These are phyloP conservation scores for Capsicum rhomboideum DNA, from an alignment of 257 asterid species.

Conservation along the genomic window DNA sequence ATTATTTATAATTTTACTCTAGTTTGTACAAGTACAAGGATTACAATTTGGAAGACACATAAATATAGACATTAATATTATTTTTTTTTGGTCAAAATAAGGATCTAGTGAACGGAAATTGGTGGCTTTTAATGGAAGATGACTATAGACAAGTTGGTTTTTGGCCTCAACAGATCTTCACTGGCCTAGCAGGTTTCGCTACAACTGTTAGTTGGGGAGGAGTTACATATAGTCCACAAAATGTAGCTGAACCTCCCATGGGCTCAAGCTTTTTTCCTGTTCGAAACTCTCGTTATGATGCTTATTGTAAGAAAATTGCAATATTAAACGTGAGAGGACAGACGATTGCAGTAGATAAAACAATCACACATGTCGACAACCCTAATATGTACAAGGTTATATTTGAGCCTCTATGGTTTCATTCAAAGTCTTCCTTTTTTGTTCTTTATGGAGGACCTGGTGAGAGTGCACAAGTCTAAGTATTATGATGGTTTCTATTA, in stretches of 20 bases:
- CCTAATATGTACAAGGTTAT: background rate
- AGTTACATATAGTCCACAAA: too few relatives aligned
- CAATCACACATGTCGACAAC: background rate
- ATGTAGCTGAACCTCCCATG: too few relatives aligned
- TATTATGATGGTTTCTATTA: too few relatives aligned
- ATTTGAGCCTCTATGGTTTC: background rate
- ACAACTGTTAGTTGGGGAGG: too few relatives aligned
- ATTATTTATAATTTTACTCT: too few relatives aligned
- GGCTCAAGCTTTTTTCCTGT: background rate
- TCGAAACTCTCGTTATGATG: background rate
- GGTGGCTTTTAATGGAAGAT: background rate
- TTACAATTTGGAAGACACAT: background rate
- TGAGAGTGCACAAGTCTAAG: background rate
- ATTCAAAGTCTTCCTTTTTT: background rate
- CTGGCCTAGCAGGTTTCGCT: too few relatives aligned
- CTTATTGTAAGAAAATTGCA: background rate
- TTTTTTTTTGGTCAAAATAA: background rate
- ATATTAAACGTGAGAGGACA: background rate
- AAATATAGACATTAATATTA: background rate
- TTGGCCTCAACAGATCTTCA: too few relatives aligned
- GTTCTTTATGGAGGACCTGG: background rate
- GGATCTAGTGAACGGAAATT: background rate
- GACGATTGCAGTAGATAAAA: background rate
- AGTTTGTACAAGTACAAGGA: too few relatives aligned
- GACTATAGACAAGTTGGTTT: background rate